Evolutionary conservation across 306 rosid species (phyloP), one percentile per base, ranked within the genome.

Genomic region (Rosa lucieae): DNA sequence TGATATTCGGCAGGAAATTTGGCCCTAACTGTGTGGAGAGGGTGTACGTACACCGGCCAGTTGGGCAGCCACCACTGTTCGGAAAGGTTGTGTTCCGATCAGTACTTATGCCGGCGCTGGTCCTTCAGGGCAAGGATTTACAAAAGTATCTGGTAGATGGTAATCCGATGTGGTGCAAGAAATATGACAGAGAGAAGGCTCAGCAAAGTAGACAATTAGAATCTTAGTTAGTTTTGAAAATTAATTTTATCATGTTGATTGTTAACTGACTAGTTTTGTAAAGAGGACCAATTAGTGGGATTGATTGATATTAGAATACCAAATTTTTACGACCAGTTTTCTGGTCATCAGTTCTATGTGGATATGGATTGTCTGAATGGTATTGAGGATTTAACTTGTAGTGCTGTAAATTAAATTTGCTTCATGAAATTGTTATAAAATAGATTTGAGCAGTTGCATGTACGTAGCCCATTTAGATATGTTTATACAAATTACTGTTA

Each of bases 131-230:
- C 0, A 3, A 18, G 8, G 23, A 18, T 0, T 37, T 76, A 53
- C 79, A 78, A 0, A 87, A 75, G 67, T 85, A 77, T 43, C 6
- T 15, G 0, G 63, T 87, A 6, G 80, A 85, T 14, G 39, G 49
- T 1, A 77, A 51, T 40, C 84, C 85, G 7, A 62, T 87, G 55
- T 74, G 90, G 87, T 87, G 90, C 32, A 84, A 87, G 78, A 87
- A 15, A 56, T 87, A 51, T 20, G 79, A 79, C 20, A 55, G 8
- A 8, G 51, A 21, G 37, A 73, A 10, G 51, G 7, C 26, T 37
- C 67, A 61, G 13, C 67, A 61, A 61, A 26, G 67, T 3, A 26
- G 6, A 61, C 17, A 61, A 3, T 10, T 11, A 61, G 18, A 11
- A 5, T 21, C 8, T 23, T 23, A 10, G 3, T 69, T 46, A 70